Percentiles rank a stretch among this genome's conserved stretches.
Evolutionary conservation across 306 rosid species (phyloP).

Genomic region (Cucurbita pepo): DNA sequence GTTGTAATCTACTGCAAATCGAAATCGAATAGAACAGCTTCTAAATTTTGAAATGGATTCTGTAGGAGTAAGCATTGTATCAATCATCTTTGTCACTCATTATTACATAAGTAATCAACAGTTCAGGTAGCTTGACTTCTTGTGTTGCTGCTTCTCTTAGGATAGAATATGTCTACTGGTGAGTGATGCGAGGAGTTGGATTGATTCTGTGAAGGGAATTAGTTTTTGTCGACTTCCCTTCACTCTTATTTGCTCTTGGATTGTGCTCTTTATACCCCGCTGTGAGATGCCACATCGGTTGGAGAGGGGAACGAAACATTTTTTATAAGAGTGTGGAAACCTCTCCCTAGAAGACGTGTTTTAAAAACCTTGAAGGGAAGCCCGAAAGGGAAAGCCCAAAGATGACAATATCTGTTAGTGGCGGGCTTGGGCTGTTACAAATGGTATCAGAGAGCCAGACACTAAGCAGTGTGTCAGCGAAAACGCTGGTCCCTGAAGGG

Average conservation of each 20-base stretch:
- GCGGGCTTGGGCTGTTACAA: too few species aligned
- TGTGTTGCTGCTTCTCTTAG: too few species aligned
- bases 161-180: background rate
- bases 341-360: too few species aligned
- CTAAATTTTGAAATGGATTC: background rate
- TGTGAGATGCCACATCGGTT: too few species aligned
- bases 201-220: background rate
- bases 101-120: background rate
- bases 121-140: background rate
- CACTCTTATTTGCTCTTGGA: background rate
- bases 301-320: too few species aligned
- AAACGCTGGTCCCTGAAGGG: too few species aligned
- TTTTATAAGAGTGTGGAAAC: too few species aligned
- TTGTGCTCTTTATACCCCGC: background rate
- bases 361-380: too few species aligned
- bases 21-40: background rate
- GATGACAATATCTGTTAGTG: too few species aligned
- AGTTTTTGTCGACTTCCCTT: background rate
- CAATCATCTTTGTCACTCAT: background rate
- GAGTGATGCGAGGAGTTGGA: background rate
- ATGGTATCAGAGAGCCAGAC: too few species aligned
- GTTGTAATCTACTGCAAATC: background rate
- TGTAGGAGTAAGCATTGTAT: background rate
- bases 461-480: too few species aligned
- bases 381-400: too few species aligned